Evolutionary conservation across 2,329 filamentous ascomycete genomes (phyloP).

Genomic region (Aspergillus ustus): DNA sequence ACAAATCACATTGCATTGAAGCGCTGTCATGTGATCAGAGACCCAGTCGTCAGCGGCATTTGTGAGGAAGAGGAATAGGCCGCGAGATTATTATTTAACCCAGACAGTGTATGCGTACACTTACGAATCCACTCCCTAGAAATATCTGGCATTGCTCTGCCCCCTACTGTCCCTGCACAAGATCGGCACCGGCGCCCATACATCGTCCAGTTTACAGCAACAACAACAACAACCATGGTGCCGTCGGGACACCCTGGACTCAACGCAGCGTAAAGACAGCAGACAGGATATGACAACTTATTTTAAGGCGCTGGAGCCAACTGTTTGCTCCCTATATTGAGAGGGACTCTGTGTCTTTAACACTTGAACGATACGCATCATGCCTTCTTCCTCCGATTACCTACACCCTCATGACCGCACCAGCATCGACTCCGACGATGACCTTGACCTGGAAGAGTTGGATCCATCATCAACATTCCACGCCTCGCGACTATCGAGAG

Average conservation of each 20-base stretch:
- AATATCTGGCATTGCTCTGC: not conserved
- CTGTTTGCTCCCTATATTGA: constrained; percentile 24
- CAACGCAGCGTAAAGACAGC: constrained; percentile 23
- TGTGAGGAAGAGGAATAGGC: constrained; percentile 21
- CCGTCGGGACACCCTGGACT: constrained; percentile 20
- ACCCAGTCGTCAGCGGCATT: not conserved
- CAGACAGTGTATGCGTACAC: constrained; percentile 11
- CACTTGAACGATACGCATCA: constrained; percentile 21
- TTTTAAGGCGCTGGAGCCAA: constrained; percentile 24
- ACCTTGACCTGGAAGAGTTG: constrained; percentile 53
- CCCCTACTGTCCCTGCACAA: not conserved
- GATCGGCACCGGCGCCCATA: not conserved
- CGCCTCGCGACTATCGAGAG: constrained; percentile 30
- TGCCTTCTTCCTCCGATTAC: constrained; percentile 46
- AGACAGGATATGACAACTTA: constrained; percentile 28
- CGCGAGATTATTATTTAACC: constrained; percentile 24
- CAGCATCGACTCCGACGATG: constrained; percentile 47
- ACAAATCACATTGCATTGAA: constrained; percentile 2
- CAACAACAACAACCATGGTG: constrained; percentile 26
- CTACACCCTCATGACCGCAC: constrained; percentile 36
- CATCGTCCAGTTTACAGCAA: constrained; percentile 6
- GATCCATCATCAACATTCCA: constrained; percentile 42
- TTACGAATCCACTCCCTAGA: not conserved
- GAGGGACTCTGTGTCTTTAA: constrained; percentile 5
- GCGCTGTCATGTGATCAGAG: constrained; percentile 27